Conservation (phyloP, 2,329 filamentous ascomycete genomes). For the Phoma sp. region DNA sequence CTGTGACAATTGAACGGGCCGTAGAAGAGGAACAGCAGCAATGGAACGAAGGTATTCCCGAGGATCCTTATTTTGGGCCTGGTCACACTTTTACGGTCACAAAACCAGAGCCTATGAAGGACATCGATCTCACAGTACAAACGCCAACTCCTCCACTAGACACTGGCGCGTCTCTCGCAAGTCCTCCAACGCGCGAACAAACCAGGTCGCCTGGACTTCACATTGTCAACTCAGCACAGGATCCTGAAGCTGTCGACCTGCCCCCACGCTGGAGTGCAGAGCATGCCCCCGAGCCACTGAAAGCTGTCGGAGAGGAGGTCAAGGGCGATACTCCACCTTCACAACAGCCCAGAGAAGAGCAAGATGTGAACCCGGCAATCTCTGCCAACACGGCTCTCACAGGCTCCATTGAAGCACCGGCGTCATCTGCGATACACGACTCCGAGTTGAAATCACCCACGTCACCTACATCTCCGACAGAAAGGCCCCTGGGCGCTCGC, state of each 20-base stretch:
- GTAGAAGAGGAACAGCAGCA: constrained; percentile 26
- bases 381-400: constrained; percentile 15
- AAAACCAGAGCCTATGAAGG: constrained; percentile 29
- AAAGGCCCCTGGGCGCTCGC: constrained; percentile 64
- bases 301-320: constrained; percentile 16
- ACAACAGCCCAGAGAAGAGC: constrained; percentile 11
- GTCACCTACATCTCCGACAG: constrained; percentile 26
- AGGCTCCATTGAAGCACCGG: constrained; percentile 17
- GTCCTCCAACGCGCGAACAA: constrained; percentile 26
- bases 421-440: constrained; percentile 24
- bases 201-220: constrained; percentile 47
- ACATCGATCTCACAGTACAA: constrained; percentile 20
- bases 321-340: constrained; percentile 14
- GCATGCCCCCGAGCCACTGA: constrained; percentile 19
- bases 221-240: constrained; percentile 50
- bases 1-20: constrained; percentile 22
- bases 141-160: constrained; percentile 26
- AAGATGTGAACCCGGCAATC: constrained; percentile 19
- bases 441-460: constrained; percentile 24
- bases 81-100: constrained; percentile 30
- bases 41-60: constrained; percentile 26
- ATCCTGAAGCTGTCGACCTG: constrained; percentile 47
- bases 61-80: constrained; percentile 36
- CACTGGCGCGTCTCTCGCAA: constrained; percentile 20
- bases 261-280: constrained; percentile 41